Evolutionary conservation across 1,284 basidiomycete genomes (phyloP), one percentile per base, ranked within the genome.

Genomic region (Microbotryum intermedium): DNA sequence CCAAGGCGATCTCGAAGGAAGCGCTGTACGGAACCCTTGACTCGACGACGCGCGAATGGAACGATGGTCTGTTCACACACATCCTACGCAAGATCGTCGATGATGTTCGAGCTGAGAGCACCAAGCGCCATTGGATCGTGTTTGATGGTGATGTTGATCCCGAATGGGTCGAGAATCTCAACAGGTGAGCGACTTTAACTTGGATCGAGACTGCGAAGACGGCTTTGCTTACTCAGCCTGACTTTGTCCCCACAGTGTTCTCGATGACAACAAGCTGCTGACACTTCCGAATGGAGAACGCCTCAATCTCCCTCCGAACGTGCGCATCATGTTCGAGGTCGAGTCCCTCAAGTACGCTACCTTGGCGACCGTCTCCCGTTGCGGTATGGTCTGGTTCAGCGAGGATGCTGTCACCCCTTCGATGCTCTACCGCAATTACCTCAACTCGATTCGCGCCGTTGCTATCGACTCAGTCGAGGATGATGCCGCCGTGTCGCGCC

Each of bases 331-430:
- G 90, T 99, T 99, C 73, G 95, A 99, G 75, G 97, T 98, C 59
- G 97, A 99, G 76, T 91, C 94, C 74, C 83, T 99, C 68, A 88
- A 86, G 71, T 98, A 95, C 74, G 97, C 95, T 0, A 99, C 97
- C 1, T 83, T 90, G 51, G 95, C 95, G 9, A 99, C 95, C 18
- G 97, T 99, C 78, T 95, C 91, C 83, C 93, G 95, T 59, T 99
- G 95, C 74, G 95, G 95, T 75, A 99, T 99, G 95, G 94, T 99
- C 71, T 99, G 95, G 95, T 99, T 99, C 78, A 97, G 91, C 73
- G 91, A 97, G 62, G 92, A 97, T 65, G 86, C 94, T 52, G 85
- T 99, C 34, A 84, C 89, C 65, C 85, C 91, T 3, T 78, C 81
- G 5, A 97, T 98, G 95, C 83, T 97, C 34, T 97, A 88, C 76